Base-by-base conservation (phyloP, 345 rosid genomes). In the Passiflora organensis region DNA sequence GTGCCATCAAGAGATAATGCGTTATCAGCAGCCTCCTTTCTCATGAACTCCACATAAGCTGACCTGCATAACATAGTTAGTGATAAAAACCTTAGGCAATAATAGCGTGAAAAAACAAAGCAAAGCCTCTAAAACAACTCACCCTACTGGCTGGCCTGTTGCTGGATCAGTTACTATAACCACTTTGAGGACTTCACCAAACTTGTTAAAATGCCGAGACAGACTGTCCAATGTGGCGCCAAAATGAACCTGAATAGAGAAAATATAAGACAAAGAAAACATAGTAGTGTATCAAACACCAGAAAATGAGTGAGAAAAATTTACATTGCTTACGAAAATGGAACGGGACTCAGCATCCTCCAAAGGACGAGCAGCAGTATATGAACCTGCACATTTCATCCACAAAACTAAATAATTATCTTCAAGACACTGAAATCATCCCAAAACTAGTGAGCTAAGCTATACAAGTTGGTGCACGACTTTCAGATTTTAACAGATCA, bases 121-220 rank as follows among this genome's bases (percentile, higher is more conserved):
- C 13, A 56, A 65, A 25, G 51, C 2, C 9, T 24, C 32, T 32
- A 15, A 57, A 46, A 60, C 10, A 44, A 48, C 74, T 72, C 72
- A 89, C 99, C 99, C 99, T 72, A 66, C 81, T 11, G 97, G 93
- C 58, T 85, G 95, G 56, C 96, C 93, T 17, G 97, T 89, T 24
- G 91, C 79, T 34, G 90, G 87, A 70, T 94, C 99, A 45, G 87
- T 83, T 43, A 87, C 74, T 52, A 89, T 85, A 67, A 83, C 68
- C 55, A 89, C 99, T 76, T 94, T 87, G 11, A 89, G 77, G 32
- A 94, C 90, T 66, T 89, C 93, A 3, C 99, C 99, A 61, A 74
- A 87, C 83, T 83, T 94, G 43, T 82, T 89, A 59, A 94, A 89
- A 69, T 89, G 96, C 60, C 88, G 80, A 34, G 96, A 89, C 69